Percentiles rank a stretch among this genome's conserved stretches.
Evolutionary conservation across 2,329 filamentous ascomycete species (phyloP).

Genomic region (Fusarium poae): DNA sequence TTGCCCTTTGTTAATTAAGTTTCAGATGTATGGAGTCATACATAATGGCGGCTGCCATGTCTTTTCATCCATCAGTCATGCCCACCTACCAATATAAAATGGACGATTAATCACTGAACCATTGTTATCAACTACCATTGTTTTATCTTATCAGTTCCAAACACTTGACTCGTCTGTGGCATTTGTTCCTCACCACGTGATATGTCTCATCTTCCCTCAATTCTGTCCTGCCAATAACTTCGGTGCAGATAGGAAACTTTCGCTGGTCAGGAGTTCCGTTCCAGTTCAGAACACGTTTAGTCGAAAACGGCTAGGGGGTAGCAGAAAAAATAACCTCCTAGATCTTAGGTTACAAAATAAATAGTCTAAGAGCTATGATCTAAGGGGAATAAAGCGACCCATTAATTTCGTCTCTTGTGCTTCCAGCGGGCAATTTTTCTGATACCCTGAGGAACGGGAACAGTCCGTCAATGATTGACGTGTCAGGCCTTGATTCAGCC

Average conservation of each 20-base stretch:
- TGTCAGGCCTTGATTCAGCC: conserved; percentile 29
- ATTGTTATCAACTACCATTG: not conserved
- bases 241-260: conserved; percentile 3
- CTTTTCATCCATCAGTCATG: not conserved
- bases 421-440: too few relatives aligned
- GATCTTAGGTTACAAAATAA: too few relatives aligned
- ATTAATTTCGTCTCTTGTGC: too few relatives aligned
- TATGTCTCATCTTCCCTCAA: not conserved
- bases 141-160: not conserved
- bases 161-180: not conserved
- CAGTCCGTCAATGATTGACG: conserved; percentile 22
- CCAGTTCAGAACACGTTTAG: conserved; percentile 2
- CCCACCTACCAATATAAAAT: not conserved
- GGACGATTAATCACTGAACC: not conserved
- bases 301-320: too few relatives aligned
- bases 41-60: not conserved
- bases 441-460: too few relatives aligned
- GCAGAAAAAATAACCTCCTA: too few relatives aligned
- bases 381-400: too few relatives aligned
- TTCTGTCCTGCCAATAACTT: not conserved
- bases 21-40: not conserved
- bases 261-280: conserved; percentile 28
- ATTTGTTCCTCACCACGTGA: not conserved
- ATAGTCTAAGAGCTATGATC: too few relatives aligned
- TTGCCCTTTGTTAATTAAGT: not conserved